Conservation (phyloP, 2,329 filamentous ascomycete species). For the Hypoxylon sp. region DNA sequence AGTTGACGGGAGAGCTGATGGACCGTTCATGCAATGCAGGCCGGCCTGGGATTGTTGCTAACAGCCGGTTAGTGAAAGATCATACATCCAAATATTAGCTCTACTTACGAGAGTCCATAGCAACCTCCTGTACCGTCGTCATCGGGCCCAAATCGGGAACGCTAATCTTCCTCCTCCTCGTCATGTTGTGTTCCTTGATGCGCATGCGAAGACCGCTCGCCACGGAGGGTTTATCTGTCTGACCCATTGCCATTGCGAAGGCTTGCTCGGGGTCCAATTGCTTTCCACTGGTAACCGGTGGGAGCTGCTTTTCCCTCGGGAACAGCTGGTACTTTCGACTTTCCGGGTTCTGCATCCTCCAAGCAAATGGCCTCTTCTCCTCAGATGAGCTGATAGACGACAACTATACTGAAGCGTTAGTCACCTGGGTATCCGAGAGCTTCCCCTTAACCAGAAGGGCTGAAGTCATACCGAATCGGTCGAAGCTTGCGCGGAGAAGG, state of each 20-base stretch:
- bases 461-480: constrained; percentile 59
- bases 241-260: constrained; percentile 56
- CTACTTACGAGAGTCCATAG: constrained; percentile 77
- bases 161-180: constrained; percentile 71
- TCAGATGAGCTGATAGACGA: constrained; percentile 51
- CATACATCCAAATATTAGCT: background rate
- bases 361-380: constrained; percentile 64
- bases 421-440: constrained; percentile 48
- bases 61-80: constrained; percentile 42
- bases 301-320: constrained; percentile 64
- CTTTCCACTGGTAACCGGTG: constrained; percentile 57
- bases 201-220: constrained; percentile 62
- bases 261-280: constrained; percentile 65
- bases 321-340: constrained; percentile 72
- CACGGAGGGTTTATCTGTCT: constrained; percentile 56
- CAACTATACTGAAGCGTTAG: constrained; percentile 46
- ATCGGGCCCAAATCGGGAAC: constrained; percentile 74
- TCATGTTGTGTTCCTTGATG: constrained; percentile 69
- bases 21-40: constrained; percentile 74
- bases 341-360: constrained; percentile 71
- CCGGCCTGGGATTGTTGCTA: constrained; percentile 76
- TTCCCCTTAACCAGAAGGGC: constrained; percentile 25
- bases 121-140: constrained; percentile 75
- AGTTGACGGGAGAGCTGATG: constrained; percentile 69
- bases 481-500: constrained; percentile 60